phyloP scores from a whole-genome alignment of 768 basidiomycete genomes.

The Coprinopsis sp. region DNA sequence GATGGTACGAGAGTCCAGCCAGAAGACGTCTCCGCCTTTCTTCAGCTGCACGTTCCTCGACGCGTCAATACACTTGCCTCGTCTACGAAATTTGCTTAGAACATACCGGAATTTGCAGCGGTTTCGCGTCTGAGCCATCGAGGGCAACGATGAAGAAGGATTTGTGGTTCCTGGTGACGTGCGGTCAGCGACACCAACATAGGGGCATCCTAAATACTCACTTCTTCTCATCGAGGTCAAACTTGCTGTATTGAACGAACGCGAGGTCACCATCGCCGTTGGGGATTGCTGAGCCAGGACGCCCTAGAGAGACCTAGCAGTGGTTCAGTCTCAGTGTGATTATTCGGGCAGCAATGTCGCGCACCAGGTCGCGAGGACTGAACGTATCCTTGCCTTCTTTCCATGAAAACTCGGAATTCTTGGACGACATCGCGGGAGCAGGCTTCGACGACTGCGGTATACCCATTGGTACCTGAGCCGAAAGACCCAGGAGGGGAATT shows the following conservation, averaged over 20 bases:
- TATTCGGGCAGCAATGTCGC: neutral
- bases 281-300: slow-evolving; percentile 63
- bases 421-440: slow-evolving; percentile 17
- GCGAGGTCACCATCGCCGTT: slow-evolving; percentile 68
- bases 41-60: slow-evolving; percentile 31
- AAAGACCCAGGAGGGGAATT: slow-evolving; percentile 49
- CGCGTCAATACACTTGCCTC: neutral
- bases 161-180: slow-evolving; percentile 56
- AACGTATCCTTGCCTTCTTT: slow-evolving; percentile 57
- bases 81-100: slow-evolving; percentile 8
- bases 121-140: slow-evolving; percentile 37
- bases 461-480: slow-evolving; percentile 49
- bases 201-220: slow-evolving; percentile 29
- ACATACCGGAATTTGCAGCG: slow-evolving; percentile 52
- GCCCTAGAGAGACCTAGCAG: slow-evolving; percentile 50
- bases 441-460: slow-evolving; percentile 8
- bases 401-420: slow-evolving; percentile 45
- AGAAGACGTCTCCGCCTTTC: slow-evolving; percentile 73
- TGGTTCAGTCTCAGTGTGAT: neutral
- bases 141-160: slow-evolving; percentile 60
- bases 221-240: slow-evolving; percentile 71
- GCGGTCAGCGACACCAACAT: neutral
- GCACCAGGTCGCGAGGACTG: slow-evolving; percentile 62
- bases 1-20: slow-evolving; percentile 69
- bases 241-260: slow-evolving; percentile 60